phyloP scores from a whole-genome alignment of 305 asterid genomes.

The Galium porrigens region DNA sequence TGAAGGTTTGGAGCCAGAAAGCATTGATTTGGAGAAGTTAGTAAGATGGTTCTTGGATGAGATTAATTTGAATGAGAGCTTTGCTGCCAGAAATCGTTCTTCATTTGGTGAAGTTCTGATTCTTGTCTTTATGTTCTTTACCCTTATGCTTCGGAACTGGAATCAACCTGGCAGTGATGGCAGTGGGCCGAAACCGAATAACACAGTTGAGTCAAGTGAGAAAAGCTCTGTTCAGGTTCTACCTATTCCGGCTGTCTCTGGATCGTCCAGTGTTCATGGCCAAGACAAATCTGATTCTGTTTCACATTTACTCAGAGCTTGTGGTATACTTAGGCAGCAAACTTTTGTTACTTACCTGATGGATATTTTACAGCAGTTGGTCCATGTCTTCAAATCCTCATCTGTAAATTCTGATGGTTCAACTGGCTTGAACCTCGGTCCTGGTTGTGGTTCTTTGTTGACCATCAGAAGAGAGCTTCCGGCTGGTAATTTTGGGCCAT shows the following conservation, averaged over 20 bases:
- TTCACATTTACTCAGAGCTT: conserved; percentile 61
- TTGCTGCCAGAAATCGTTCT: conserved; percentile 54
- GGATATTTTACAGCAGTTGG: conserved; percentile 91
- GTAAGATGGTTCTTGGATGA: conserved; percentile 85
- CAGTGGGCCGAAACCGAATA: conserved; percentile 46
- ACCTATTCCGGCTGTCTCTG: conserved; percentile 31
- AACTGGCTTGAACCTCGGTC: conserved; percentile 43
- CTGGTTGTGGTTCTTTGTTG: conserved; percentile 88
- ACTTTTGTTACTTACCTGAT: conserved; percentile 68
- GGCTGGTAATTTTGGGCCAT: conserved; percentile 92
- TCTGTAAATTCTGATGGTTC: conserved; percentile 46
- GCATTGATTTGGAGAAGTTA: conserved; percentile 73
- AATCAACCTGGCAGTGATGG: conserved; percentile 80
- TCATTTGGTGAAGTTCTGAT: conserved; percentile 80
- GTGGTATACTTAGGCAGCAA: conserved; percentile 81
- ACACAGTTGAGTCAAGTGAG: conserved; percentile 51
- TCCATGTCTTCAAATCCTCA: conserved; percentile 69
- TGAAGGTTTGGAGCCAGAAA: conserved; percentile 49
- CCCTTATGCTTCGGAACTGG: conserved; percentile 98
- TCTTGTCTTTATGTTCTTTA: conserved; percentile 84
- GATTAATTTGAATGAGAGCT: conserved; percentile 52
- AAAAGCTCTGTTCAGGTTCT: conserved; percentile 37
- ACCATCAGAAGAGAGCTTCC: conserved; percentile 87
- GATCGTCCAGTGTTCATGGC: conserved; percentile 45
- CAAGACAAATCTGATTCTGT: conserved; percentile 51